Evolutionary conservation across 2,329 filamentous ascomycete genomes (phyloP), one percentile per base, ranked within the genome.

Genomic region (Exserohilum turcica): DNA sequence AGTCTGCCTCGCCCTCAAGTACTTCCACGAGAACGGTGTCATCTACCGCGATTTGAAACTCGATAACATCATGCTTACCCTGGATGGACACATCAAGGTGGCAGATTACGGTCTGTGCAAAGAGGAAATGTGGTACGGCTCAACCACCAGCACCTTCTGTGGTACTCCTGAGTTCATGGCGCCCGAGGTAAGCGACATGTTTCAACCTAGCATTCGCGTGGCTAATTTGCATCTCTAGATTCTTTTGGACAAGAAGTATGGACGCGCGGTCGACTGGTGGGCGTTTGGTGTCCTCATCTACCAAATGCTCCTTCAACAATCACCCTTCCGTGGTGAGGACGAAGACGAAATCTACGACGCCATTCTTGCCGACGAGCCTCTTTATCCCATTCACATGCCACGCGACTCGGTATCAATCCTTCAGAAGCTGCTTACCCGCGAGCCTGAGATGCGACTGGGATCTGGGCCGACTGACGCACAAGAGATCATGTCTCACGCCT

Each of bases 151-250:
- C 78, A 99, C 94, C 6, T 99, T 99, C 80, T 99, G 94, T 73
- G 94, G 94, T 76, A 99, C 94, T n/a, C 94, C 94, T 13, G 94
- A 99, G 73, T 99, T 99, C 64, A 99, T 99, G 94, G 94, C 94
- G 7, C 94, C 94, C 7, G 94, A 99, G 82, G 91, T 95, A 71
- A 57, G 71, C 54, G 6, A n/a, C 6, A n/a, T 39, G 8, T 8
- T n/a, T 8, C 24, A 5, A 9, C 9, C 13, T 27, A 9, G n/a
- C 5, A 35, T 18, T 3, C 9, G 3, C 12, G 8, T 28, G 5
- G 27, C 56, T 38, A 52, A 38, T 27, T 5, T 10, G 10, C 24
- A 12, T 33, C 2, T 24, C 3, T 31, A 95, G 89, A 99, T 99
- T 77, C 80, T 99, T 31, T 82, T 97, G 52, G 94, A 99, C 75